A percentile compares a stretch with the other conserved stretches of the same genome.
Conservation (phyloP, 2,329 filamentous ascomycete species). For the Monascus ruber region DNA sequence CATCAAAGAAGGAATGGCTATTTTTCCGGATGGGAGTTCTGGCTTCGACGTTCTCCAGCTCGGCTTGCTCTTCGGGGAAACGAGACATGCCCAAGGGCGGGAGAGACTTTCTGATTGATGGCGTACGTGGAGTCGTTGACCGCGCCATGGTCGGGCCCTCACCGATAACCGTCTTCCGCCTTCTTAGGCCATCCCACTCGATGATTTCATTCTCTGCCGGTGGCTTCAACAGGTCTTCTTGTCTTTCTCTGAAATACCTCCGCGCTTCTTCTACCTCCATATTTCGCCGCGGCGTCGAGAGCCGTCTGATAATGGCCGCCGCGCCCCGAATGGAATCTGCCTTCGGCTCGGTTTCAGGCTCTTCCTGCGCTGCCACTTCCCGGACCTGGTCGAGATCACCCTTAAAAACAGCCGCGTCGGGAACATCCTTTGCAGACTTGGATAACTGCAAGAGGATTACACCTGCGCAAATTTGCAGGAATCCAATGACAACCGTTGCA, state of each 20-base stretch:
- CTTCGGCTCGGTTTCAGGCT: constrained; percentile 92
- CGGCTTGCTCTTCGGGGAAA: constrained; percentile 58
- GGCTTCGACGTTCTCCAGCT: constrained; percentile 29
- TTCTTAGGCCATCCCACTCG: constrained; percentile 84
- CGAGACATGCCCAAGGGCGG: constrained; percentile 80
- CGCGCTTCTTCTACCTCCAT: constrained; percentile 71
- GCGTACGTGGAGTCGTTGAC: constrained; percentile 26
- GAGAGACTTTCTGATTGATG: constrained; percentile 44
- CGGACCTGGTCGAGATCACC: constrained; percentile 92
- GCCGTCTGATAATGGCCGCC: constrained; percentile 72
- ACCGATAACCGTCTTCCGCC: constrained; percentile 51
- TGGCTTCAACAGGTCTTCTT: constrained; percentile 57
- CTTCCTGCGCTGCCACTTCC: constrained; percentile 87
- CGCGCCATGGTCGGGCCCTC: constrained; percentile 31
- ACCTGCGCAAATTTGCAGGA: constrained; percentile 84
- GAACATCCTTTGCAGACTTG: constrained; percentile 94
- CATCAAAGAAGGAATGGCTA: constrained; percentile 26
- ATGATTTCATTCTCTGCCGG: constrained; percentile 69
- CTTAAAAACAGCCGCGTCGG: constrained; percentile 80
- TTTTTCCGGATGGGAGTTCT: constrained; percentile 19
- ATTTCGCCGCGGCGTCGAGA: constrained; percentile 64
- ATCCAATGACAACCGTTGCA: constrained; percentile 81
- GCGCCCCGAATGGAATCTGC: constrained; percentile 90
- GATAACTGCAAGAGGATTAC: constrained; percentile 92
- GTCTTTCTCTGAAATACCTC: constrained; percentile 67